Percentiles rank a stretch among this genome's conserved stretches.
Conservation (phyloP, 192 early-diverging fungal species). For the Mortierella antarctica region DNA sequence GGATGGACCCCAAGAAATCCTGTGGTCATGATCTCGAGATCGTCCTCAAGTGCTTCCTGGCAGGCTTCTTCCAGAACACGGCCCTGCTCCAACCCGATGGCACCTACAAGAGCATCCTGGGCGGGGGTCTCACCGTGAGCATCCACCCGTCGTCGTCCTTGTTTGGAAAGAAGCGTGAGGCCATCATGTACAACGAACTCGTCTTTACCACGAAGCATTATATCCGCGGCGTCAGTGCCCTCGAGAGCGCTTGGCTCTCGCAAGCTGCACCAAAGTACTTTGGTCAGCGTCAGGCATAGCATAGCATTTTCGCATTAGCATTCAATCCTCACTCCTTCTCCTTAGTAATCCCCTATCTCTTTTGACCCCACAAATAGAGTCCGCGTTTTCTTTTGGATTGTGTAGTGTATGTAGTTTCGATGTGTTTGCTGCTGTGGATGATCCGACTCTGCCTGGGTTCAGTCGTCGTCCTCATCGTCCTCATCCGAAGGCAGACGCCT, state of each 20-base stretch:
- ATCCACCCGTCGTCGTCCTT: conserved; percentile 91
- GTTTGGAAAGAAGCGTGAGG: conserved; percentile 81
- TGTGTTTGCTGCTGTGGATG: neutral
- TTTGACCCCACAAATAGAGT: too few relatives aligned
- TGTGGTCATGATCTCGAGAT: conserved; percentile 81
- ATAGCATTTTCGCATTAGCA: too few relatives aligned
- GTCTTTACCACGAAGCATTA: conserved; percentile 92
- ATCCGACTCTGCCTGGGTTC: neutral
- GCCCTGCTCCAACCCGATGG: conserved; percentile 90
- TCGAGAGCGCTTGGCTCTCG: conserved; percentile 86
- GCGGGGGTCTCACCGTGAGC: conserved; percentile 75
- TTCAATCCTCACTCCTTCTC: too few relatives aligned
- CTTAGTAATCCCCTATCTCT: too few relatives aligned
- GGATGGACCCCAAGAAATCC: conserved; percentile 68
- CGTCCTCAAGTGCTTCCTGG: conserved; percentile 86
- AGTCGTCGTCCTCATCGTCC: conserved; percentile 23
- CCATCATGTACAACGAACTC: conserved; percentile 91
- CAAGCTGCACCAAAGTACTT: conserved; percentile 86
- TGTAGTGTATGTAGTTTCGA: too few relatives aligned
- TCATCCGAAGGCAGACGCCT: conserved; percentile 9
- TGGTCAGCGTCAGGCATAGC: conserved; percentile 26
- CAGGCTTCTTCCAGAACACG: conserved; percentile 91
- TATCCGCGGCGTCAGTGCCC: conserved; percentile 83
- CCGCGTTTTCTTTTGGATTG: too few relatives aligned
- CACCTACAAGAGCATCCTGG: conserved; percentile 79